Conservation (phyloP, 345 rosid genomes). For the Viola odorata region DNA sequence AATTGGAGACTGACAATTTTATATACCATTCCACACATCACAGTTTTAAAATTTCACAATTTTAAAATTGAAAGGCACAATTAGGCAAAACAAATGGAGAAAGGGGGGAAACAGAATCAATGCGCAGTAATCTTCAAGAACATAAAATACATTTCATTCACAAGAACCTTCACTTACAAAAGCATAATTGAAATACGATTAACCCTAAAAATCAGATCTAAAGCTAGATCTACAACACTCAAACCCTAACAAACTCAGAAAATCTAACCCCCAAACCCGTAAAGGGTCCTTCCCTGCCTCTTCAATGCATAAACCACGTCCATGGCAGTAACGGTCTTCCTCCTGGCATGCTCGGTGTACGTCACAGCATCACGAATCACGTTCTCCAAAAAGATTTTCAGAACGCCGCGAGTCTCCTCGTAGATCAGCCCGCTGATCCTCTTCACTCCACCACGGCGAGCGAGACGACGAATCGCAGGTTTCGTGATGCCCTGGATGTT, state of each 20-base stretch:
- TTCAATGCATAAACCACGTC: conserved; percentile 16
- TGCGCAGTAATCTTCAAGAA: too few relatives aligned
- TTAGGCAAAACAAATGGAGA: too few relatives aligned
- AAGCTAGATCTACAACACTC: neutral
- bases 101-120: too few relatives aligned
- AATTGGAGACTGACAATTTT: too few relatives aligned
- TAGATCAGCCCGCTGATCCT: conserved; percentile 20
- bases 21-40: too few relatives aligned
- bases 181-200: too few relatives aligned
- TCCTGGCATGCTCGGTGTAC: conserved; percentile 13
- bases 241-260: neutral
- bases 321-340: conserved; percentile 16
- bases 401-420: conserved; percentile 20
- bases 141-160: too few relatives aligned
- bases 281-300: conserved; percentile 20
- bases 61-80: too few relatives aligned
- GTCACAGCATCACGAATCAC: conserved; percentile 18
- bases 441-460: conserved; percentile 25
- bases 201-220: neutral
- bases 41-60: too few relatives aligned
- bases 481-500: conserved; percentile 22
- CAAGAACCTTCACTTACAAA: too few relatives aligned
- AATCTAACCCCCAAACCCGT: conserved; percentile 15
- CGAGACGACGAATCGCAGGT: conserved; percentile 20
- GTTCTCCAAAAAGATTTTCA: conserved; percentile 18